Evolutionary conservation across 1,284 basidiomycete genomes (phyloP), one percentile per base, ranked within the genome.

Genomic region (Ustilago sp.): DNA sequence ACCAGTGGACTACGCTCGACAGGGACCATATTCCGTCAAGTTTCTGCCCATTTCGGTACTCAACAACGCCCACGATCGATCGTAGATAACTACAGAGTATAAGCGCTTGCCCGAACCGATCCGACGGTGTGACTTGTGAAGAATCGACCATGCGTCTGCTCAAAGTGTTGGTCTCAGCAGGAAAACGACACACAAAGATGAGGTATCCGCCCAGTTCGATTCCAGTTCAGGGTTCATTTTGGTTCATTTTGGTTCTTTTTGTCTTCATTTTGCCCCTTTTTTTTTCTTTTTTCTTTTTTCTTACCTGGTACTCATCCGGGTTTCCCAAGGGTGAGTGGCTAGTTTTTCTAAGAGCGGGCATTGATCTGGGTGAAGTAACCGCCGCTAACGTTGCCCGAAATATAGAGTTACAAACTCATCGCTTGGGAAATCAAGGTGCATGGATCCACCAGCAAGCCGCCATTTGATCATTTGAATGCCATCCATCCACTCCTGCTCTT

Each of bases 351-450:
- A 19, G 19, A 28, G 47, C 17, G 17, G 0, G 48, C 47, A 15
- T n/a, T 23, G 50, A 36, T 39, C 23, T 56, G 39, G 28, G 41
- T 34, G 15, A n/a, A 12, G 13, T 7, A 52, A 34, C 43, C 31
- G 28, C 43, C 56, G 38, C 41, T 11, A 54, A 38, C 8, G 28
- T 34, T 15, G 32, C 41, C 36, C 15, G 35, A 48, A 51, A 52
- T 43, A 41, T 60, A 55, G 53, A 59, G 41, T 69, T 69, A 31
- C 62, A 70, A 70, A 70, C 59, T 28, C 68, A 51, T 70, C 68
- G 62, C 62, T 64, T 64, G 62, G 68, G 54, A 57, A 70, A 51
- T 50, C 28, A 41, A 32, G 7, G 19, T 57, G 47, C 57, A 63
- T 63, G 34, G 56, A 60, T 48, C 13, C 57, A 48, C 38, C 23